Conservation (phyloP, 2,329 filamentous ascomycete genomes). For the Achaetomium macrosporum region DNA sequence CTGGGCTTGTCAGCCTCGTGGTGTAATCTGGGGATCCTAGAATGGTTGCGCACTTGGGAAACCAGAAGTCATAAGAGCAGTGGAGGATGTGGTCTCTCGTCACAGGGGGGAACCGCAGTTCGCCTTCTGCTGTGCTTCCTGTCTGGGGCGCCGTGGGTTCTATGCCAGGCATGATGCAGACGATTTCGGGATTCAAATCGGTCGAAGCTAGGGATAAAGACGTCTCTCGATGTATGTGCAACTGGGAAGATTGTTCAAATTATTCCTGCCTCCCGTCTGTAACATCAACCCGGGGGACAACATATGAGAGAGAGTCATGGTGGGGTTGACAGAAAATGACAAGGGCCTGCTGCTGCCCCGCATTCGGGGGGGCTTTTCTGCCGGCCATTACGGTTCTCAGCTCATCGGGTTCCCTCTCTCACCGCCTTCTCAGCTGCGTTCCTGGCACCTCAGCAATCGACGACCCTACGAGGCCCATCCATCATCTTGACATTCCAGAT, state of each 20-base stretch:
- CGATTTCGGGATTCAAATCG: not conserved
- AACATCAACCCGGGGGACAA: not conserved
- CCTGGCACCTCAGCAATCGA: not conserved
- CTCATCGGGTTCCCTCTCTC: not conserved
- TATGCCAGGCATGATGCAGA: slow-evolving; percentile 29
- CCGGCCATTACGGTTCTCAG: not conserved
- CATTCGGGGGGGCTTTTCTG: slow-evolving; percentile 12
- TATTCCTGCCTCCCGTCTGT: too few species aligned
- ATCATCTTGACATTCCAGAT: not conserved
- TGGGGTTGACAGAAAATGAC: slow-evolving; percentile 16
- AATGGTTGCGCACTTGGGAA: slow-evolving; percentile 54
- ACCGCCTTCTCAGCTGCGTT: slow-evolving; percentile 13
- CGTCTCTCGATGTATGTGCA: not conserved
- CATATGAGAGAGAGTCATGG: slow-evolving; percentile 3
- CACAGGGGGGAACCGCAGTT: slow-evolving; percentile 72
- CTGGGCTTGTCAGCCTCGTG: slow-evolving; percentile 33
- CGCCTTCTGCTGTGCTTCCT: slow-evolving; percentile 12
- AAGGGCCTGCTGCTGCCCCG: slow-evolving; percentile 8
- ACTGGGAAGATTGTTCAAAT: too few species aligned
- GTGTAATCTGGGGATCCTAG: not conserved
- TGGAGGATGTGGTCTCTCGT: slow-evolving; percentile 83
- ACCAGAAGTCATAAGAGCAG: slow-evolving; percentile 92
- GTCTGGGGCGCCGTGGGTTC: slow-evolving; percentile 22
- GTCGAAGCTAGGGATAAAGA: not conserved
- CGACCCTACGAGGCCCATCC: not conserved